Conservation (phyloP, 192 early-diverging fungal species). For the Spizellomyces punctatus region DNA sequence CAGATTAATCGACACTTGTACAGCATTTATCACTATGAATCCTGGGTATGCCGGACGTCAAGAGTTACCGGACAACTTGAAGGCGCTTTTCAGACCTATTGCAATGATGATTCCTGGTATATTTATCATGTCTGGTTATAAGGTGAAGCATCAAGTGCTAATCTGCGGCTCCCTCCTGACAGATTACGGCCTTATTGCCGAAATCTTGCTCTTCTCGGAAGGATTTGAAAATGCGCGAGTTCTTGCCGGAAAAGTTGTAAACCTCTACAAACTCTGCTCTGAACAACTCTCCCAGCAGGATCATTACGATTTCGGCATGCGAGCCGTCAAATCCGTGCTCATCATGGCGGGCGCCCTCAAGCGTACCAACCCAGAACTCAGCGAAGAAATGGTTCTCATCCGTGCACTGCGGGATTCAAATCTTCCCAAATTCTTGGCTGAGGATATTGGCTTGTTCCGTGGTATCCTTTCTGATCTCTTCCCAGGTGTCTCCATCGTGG, state of each 20-base stretch:
- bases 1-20: constrained; percentile 61
- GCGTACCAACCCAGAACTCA: constrained; percentile 51
- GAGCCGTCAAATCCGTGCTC: constrained; percentile 67
- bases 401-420: constrained; percentile 61
- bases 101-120: constrained; percentile 67
- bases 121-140: not conserved
- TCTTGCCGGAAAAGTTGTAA: constrained; percentile 62
- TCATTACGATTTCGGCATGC: constrained; percentile 69
- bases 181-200: constrained; percentile 67
- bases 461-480: constrained; percentile 63
- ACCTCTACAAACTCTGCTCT: constrained; percentile 65
- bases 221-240: constrained; percentile 63
- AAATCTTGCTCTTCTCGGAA: constrained; percentile 67
- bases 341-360: constrained; percentile 67
- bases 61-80: constrained; percentile 64
- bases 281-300: constrained; percentile 69
- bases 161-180: not conserved
- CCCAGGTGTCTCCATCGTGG: constrained; percentile 52
- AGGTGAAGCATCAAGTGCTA: not conserved
- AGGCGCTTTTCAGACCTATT: constrained; percentile 64
- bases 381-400: constrained; percentile 61
- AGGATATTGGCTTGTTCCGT: constrained; percentile 59
- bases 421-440: constrained; percentile 61
- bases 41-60: constrained; percentile 64
- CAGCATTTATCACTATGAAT: constrained; percentile 66